Conservation (phyloP, 768 basidiomycete genomes). For the Sporobolomyces phaffii region DNA sequence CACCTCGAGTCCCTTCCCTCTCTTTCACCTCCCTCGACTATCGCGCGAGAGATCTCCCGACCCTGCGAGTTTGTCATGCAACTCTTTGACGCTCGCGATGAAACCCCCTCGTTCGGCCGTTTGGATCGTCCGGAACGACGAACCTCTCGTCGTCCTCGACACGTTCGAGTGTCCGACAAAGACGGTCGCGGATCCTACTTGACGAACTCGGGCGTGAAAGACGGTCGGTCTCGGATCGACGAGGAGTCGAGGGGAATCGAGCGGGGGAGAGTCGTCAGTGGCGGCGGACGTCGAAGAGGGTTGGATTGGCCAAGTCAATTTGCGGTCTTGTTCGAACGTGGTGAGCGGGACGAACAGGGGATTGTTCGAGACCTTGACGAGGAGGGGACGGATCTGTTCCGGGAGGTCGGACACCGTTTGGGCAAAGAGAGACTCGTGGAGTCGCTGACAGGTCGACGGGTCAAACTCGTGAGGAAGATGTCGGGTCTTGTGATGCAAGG, state of each 20-base stretch:
- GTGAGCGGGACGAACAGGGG: not conserved
- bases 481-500: not conserved
- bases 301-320: conserved; percentile 3
- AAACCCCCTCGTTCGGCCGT: not conserved
- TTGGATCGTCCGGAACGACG: not conserved
- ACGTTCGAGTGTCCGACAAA: too few relatives aligned
- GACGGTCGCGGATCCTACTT: too few relatives aligned
- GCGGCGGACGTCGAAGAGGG: not conserved
- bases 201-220: too few relatives aligned
- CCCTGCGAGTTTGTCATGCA: not conserved
- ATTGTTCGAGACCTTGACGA: conserved; percentile 1
- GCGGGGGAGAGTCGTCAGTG: not conserved
- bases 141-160: not conserved
- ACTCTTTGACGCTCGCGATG: not conserved
- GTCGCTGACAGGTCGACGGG: not conserved
- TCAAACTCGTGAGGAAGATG: not conserved
- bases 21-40: not conserved
- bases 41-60: not conserved
- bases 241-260: not conserved
- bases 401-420: not conserved
- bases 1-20: too few relatives aligned
- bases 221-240: not conserved
- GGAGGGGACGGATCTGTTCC: not conserved
- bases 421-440: not conserved
- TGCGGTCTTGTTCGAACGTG: not conserved